phyloP scores from a whole-genome alignment of 2,329 filamentous ascomycete genomes.

The Colletotrichum orbiculare region DNA sequence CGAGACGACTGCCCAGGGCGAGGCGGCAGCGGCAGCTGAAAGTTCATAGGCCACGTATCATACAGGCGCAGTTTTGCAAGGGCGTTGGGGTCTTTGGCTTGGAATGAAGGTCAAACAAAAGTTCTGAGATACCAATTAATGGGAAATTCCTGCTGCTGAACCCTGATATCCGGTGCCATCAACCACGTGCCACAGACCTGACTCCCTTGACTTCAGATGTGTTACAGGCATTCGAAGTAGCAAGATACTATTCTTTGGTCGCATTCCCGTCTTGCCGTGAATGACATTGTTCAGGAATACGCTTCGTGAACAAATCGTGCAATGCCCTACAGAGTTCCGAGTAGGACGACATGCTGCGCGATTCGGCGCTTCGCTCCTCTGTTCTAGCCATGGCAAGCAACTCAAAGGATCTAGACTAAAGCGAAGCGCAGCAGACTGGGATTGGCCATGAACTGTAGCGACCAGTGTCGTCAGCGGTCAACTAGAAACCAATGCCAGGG shows the following conservation, averaged over 20 bases:
- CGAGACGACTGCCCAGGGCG: slow-evolving; percentile 41
- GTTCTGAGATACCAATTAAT: slow-evolving; percentile 34
- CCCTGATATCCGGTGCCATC: slow-evolving; percentile 1
- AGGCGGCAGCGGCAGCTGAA: slow-evolving; percentile 24
- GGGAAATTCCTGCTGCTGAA: slow-evolving; percentile 16
- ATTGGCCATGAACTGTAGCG: background rate
- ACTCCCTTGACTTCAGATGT: background rate
- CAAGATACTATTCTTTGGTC: too few species aligned
- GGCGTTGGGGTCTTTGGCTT: slow-evolving; percentile 30
- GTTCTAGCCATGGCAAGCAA: background rate
- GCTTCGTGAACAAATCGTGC: too few species aligned
- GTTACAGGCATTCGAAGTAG: background rate
- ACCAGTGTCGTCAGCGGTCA: slow-evolving; percentile 16
- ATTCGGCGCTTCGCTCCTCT: too few species aligned
- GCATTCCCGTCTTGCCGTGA: too few species aligned
- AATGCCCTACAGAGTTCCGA: too few species aligned
- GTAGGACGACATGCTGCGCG: too few species aligned
- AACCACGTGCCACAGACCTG: slow-evolving; percentile 4
- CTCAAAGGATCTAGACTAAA: background rate
- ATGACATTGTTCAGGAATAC: too few species aligned
- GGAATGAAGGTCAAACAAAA: slow-evolving; percentile 35
- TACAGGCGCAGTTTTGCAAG: slow-evolving; percentile 16
- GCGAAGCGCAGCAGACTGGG: background rate
- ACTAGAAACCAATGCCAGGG: background rate
- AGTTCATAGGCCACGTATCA: slow-evolving; percentile 9